Percentiles rank a stretch among this genome's conserved stretches.
Conservation (phyloP, 805 yeast species). For the Ogataea ramenticola region DNA sequence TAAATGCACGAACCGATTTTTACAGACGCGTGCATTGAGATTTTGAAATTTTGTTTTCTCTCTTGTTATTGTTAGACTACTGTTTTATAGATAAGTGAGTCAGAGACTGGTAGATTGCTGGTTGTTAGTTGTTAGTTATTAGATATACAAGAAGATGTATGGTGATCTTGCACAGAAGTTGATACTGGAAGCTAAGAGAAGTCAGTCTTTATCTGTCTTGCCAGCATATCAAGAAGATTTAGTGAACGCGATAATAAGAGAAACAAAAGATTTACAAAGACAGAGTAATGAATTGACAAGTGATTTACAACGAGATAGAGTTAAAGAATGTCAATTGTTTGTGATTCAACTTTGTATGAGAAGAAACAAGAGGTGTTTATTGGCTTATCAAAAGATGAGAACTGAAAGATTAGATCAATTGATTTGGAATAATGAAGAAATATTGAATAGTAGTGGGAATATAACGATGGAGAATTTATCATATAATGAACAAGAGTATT, state of each 20-base stretch:
- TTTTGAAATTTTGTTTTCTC: no score
- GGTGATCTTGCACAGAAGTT: conserved; percentile 84
- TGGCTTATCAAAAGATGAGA: conserved; percentile 76
- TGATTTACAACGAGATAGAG: conserved; percentile 22
- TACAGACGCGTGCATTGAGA: background rate
- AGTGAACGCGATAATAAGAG: conserved; percentile 63
- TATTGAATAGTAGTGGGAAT: conserved; percentile 22
- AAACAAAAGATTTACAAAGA: conserved; percentile 54
- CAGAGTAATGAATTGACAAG: conserved; percentile 43
- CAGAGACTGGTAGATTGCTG: no score
- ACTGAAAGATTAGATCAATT: conserved; percentile 58
- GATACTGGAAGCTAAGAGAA: conserved; percentile 77
- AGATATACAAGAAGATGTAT: conserved; percentile 46
- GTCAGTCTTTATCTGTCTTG: conserved; percentile 53
- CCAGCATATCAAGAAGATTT: conserved; percentile 71
- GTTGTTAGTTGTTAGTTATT: no score
- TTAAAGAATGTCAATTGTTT: conserved; percentile 56
- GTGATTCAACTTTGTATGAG: conserved; percentile 73
- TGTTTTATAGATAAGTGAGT: no score
- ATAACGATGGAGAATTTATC: conserved; percentile 43
- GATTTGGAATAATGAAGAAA: conserved; percentile 65
- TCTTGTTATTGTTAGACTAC: no score
- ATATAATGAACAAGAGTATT: conserved; percentile 75
- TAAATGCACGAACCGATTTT: no score
- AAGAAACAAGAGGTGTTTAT: conserved; percentile 80